Evolutionary conservation across 2,329 filamentous ascomycete genomes (phyloP).

Genomic region (Colletotrichum australisinense): DNA sequence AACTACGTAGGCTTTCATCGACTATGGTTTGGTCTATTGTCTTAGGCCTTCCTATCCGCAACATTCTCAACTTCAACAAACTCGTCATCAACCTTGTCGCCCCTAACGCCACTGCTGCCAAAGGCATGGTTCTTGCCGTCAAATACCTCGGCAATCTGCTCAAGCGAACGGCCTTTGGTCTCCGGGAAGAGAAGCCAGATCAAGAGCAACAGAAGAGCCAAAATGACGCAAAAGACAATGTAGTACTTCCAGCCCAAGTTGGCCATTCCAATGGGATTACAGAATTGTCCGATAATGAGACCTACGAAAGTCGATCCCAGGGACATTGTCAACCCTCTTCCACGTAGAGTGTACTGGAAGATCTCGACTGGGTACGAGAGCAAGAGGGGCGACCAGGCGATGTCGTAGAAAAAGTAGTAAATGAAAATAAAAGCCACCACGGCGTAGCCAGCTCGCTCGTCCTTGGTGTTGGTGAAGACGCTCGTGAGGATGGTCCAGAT

Average conservation of each 20-base stretch:
- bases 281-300: constrained; percentile 54
- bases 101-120: not conserved
- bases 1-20: not conserved
- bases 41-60: constrained; percentile 11
- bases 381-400: constrained; percentile 34
- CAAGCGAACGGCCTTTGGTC: constrained; percentile 41
- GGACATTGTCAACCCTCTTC: constrained; percentile 33
- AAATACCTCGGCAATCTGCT: constrained; percentile 38
- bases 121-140: constrained; percentile 29
- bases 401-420: constrained; percentile 36
- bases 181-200: constrained; percentile 43
- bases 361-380: constrained; percentile 37
- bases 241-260: constrained; percentile 41
- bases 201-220: constrained; percentile 32
- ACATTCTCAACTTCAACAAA: constrained; percentile 23
- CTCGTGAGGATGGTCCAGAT: constrained; percentile 40
- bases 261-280: constrained; percentile 52
- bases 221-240: constrained; percentile 39
- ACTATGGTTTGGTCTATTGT: not conserved
- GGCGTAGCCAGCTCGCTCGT: constrained; percentile 35
- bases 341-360: constrained; percentile 35
- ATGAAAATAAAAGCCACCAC: constrained; percentile 37
- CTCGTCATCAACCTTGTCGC: constrained; percentile 10
- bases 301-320: constrained; percentile 36
- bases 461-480: constrained; percentile 1